Evolutionary conservation across 805 yeast genomes (phyloP).

Genomic region (Ogataea polymorpha): DNA sequence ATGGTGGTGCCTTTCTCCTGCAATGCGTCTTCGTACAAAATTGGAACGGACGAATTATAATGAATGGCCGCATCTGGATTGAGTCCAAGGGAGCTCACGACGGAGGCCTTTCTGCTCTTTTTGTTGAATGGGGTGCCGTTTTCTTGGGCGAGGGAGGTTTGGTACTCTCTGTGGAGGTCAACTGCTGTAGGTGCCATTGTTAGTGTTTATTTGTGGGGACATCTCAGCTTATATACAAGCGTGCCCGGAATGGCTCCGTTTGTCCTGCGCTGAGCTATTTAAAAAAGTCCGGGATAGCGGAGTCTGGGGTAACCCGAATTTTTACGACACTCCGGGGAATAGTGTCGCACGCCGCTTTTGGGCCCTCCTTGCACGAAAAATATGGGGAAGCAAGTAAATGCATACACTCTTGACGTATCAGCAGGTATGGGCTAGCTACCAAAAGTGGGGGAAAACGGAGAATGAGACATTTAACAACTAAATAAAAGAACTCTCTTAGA

Average conservation of each 20-base stretch:
- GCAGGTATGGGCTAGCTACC: no score
- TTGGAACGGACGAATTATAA: constrained; percentile 92
- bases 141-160: constrained; percentile 23
- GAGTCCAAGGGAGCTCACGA: constrained; percentile 41
- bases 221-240: constrained; percentile 1
- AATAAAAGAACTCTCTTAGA: neutral
- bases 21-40: constrained; percentile 91
- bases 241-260: constrained; percentile 8
- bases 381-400: neutral
- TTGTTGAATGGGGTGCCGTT: constrained; percentile 24
- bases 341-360: neutral
- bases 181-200: constrained; percentile 41
- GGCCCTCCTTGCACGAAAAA: neutral
- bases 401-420: no score
- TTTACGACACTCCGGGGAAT: constrained; percentile 6
- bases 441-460: neutral
- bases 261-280: constrained; percentile 11
- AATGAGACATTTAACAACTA: neutral
- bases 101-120: constrained; percentile 28
- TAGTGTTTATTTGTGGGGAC: neutral
- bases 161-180: constrained; percentile 33
- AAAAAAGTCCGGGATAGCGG: constrained; percentile 10
- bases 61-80: constrained; percentile 64
- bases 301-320: constrained; percentile 13
- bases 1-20: constrained; percentile 88